These are phyloP conservation scores for Mortierella antarctica DNA, from an alignment of 192 early-diverging fungal genomes.

Conservation along the genomic window DNA sequence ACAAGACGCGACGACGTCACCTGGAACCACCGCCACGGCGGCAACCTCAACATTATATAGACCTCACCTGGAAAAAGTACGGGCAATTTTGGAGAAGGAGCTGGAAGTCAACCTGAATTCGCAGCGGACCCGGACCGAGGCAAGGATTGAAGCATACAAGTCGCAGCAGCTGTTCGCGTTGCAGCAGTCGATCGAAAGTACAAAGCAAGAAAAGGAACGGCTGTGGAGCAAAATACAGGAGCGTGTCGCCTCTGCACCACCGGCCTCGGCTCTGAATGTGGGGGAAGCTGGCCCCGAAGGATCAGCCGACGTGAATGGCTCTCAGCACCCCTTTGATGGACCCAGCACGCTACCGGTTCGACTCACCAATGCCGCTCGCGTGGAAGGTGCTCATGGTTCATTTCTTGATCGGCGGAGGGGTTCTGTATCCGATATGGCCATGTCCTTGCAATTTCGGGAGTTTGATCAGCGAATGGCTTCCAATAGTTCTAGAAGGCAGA, in stretches of 20 bases:
- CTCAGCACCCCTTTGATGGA: slow-evolving; percentile 26
- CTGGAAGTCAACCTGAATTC: slow-evolving; percentile 40
- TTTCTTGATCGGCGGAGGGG: slow-evolving; percentile 34
- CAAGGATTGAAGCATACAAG: slow-evolving; percentile 48
- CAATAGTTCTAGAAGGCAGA: slow-evolving; percentile 35
- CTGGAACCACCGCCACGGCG: neutral
- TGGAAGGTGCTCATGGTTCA: slow-evolving; percentile 19
- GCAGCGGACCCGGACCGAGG: slow-evolving; percentile 38
- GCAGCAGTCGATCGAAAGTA: slow-evolving; percentile 28
- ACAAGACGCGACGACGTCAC: neutral
- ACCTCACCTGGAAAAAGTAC: slow-evolving; percentile 38
- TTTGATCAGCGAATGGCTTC: slow-evolving; percentile 47
- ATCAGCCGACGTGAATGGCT: slow-evolving; percentile 8
- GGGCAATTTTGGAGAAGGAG: slow-evolving; percentile 37
- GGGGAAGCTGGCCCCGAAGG: slow-evolving; percentile 1
- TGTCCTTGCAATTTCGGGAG: slow-evolving; percentile 45
- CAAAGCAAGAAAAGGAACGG: slow-evolving; percentile 35
- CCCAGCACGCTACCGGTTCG: slow-evolving; percentile 37
- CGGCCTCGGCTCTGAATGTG: neutral
- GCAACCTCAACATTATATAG: slow-evolving; percentile 7
- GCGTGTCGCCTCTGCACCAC: slow-evolving; percentile 13
- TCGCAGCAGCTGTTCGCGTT: slow-evolving; percentile 42
- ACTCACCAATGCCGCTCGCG: slow-evolving; percentile 31
- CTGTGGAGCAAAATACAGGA: slow-evolving; percentile 38
- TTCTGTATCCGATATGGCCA: slow-evolving; percentile 23